Evolutionary conservation across 2,329 filamentous ascomycete species (phyloP), one percentile per base, ranked within the genome.

Genomic region (Aphanocladium album): DNA sequence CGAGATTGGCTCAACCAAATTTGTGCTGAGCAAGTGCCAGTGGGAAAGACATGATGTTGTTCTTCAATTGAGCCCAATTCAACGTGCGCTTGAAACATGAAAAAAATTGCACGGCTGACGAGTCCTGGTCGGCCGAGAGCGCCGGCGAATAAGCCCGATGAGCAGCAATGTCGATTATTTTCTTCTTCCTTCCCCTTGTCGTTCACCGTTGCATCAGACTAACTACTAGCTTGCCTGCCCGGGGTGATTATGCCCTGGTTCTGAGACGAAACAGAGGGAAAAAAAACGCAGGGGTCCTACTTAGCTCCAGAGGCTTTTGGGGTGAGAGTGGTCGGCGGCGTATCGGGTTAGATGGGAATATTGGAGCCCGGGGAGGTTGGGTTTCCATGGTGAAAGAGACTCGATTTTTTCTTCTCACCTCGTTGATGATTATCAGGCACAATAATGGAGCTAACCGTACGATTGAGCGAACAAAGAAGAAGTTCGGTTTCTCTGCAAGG

Each of bases 291-390:
- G 57, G 57, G 57, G 27, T 53, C 33, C n/a, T 27, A 30, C 35
- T 43, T 51, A 57, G 55, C 33, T 50, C 5, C n/a, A 30, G 33
- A 30, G 43, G 47, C 8, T 23, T 30, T 30, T 30, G 5, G 47
- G 27, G 47, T 14, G 16, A 17, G 27, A 49, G 21, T 56, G 27
- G 17, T 51, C 41, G 43, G 54, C 46, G 35, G 55, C 55, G 23
- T 27, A 51, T 58, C 56, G n/a, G 47, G 49, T 47, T 51, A 33
- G 57, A 59, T 59, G 47, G 27, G 23, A 45, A 46, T 53, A 59
- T 35, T 59, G 57, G 47, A 37, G 47, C 49, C 27, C 33, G 35
- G 56, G 35, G 47, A 39, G 56, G 57, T 25, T 52, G 37, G 57
- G 46, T 21, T 52, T 21, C n/a, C 14, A 43, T 6, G 19, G 27